Evolutionary conservation across 129 eudicot species (phyloP).

Genomic region (Lonicera japonica): DNA sequence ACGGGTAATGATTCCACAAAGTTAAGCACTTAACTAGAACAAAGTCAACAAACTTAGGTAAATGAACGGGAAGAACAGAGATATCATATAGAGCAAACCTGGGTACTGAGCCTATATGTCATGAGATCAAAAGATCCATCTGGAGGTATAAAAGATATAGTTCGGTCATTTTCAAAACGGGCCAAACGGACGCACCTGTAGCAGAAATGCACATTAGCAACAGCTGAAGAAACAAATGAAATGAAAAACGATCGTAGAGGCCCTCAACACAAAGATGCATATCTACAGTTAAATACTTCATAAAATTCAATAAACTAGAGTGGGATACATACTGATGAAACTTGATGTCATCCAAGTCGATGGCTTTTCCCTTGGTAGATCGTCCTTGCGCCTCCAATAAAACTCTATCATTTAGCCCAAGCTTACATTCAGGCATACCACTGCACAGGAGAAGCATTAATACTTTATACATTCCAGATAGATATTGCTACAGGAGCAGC

Average conservation of each 20-base stretch:
- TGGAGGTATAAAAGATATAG: slow-evolving; percentile 95
- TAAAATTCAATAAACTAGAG: slow-evolving; percentile 10
- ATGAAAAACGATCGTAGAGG: background rate
- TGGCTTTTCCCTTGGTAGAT: slow-evolving; percentile 90
- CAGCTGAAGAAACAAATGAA: background rate
- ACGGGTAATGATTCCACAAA: background rate
- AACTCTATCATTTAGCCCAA: slow-evolving; percentile 92
- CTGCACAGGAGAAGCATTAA: slow-evolving; percentile 35
- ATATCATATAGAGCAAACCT: slow-evolving; percentile 33
- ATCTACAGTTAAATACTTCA: slow-evolving; percentile 3
- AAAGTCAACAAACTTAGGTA: slow-evolving; percentile 2
- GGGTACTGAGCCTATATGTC: slow-evolving; percentile 96
- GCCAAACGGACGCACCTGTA: slow-evolving; percentile 95
- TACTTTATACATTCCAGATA: slow-evolving; percentile 7
- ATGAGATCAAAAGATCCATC: slow-evolving; percentile 98
- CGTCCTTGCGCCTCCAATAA: slow-evolving; percentile 94
- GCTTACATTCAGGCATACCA: slow-evolving; percentile 99
- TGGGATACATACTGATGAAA: slow-evolving; percentile 76
- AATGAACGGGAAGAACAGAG: background rate
- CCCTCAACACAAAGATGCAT: background rate
- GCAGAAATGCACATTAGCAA: slow-evolving; percentile 13
- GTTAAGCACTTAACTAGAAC: slow-evolving; percentile 11
- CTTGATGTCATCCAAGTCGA: slow-evolving; percentile 92
- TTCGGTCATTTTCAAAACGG: slow-evolving; percentile 89
- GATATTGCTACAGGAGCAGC: background rate